These are phyloP conservation scores for Drechslerella dactyloides DNA, from an alignment of 2,329 filamentous ascomycete species.

Conservation along the genomic window DNA sequence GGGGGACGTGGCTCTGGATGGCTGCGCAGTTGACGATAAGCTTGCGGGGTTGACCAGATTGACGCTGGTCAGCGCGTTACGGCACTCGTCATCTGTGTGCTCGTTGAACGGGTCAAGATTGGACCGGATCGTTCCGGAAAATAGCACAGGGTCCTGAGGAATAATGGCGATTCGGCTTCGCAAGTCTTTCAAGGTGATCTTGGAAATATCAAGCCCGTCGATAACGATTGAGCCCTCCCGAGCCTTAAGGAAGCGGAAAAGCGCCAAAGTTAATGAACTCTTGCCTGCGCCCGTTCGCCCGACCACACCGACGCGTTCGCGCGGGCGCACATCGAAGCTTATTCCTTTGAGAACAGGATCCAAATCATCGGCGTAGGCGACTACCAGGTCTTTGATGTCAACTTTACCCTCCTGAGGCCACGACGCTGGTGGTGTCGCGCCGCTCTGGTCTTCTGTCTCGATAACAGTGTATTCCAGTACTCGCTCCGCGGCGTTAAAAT, in stretches of 20 bases:
- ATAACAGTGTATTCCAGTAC: slow-evolving; percentile 77
- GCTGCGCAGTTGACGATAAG: slow-evolving; percentile 57
- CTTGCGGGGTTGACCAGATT: slow-evolving; percentile 66
- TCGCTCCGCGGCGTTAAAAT: slow-evolving; percentile 73
- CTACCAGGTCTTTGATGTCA: slow-evolving; percentile 74
- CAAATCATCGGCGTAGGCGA: slow-evolving; percentile 73
- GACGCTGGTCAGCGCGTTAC: slow-evolving; percentile 72
- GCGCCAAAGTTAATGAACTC: slow-evolving; percentile 74
- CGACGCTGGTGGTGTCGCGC: slow-evolving; percentile 68
- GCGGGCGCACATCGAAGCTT: slow-evolving; percentile 69
- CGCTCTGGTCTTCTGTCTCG: slow-evolving; percentile 70
- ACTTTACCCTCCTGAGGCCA: slow-evolving; percentile 78
- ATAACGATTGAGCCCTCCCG: slow-evolving; percentile 70
- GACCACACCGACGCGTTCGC: slow-evolving; percentile 76
- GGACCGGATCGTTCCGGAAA: slow-evolving; percentile 76
- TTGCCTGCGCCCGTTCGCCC: slow-evolving; percentile 81
- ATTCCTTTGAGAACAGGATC: slow-evolving; percentile 74
- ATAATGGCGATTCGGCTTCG: slow-evolving; percentile 80
- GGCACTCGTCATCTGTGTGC: slow-evolving; percentile 71
- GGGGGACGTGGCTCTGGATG: slow-evolving; percentile 56
- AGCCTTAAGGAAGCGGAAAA: slow-evolving; percentile 79
- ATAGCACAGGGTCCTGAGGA: slow-evolving; percentile 80
- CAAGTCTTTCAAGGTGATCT: slow-evolving; percentile 72
- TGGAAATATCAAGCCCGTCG: slow-evolving; percentile 76
- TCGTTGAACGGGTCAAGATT: slow-evolving; percentile 80